Evolutionary conservation across 2,329 filamentous ascomycete genomes (phyloP).

Genomic region (Tolypocladium album): DNA sequence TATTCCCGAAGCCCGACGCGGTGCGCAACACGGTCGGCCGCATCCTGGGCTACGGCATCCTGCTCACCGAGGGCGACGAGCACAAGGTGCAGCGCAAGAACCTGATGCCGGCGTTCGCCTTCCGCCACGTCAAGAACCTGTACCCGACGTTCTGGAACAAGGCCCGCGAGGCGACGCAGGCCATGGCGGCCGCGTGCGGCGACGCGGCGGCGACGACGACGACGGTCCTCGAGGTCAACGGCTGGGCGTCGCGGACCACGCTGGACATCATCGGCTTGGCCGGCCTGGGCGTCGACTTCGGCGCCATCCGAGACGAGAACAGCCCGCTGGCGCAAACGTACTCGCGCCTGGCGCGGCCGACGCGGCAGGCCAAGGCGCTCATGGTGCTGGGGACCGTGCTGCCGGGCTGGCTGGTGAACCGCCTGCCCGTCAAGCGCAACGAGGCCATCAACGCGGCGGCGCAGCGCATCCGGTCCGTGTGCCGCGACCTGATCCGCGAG

Average conservation of each 20-base stretch:
- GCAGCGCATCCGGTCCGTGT: conserved; percentile 51
- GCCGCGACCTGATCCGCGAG: conserved; percentile 55
- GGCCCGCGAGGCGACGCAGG: conserved; percentile 52
- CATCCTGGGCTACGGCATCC: conserved; percentile 58
- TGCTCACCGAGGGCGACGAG: conserved; percentile 83
- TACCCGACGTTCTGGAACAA: conserved; percentile 81
- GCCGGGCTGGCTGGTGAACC: conserved; percentile 47
- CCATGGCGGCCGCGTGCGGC: conserved; percentile 35
- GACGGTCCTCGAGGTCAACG: conserved; percentile 41
- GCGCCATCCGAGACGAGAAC: conserved; percentile 48
- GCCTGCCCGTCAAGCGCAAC: conserved; percentile 62
- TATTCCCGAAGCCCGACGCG: conserved; percentile 52
- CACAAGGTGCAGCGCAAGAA: conserved; percentile 75
- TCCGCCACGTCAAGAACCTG: conserved; percentile 73
- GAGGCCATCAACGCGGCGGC: conserved; percentile 47
- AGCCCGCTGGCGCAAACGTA: conserved; percentile 51
- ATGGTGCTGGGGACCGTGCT: conserved; percentile 51
- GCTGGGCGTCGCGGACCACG: conserved; percentile 57
- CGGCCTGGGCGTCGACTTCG: conserved; percentile 62
- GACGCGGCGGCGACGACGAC: conserved; percentile 13
- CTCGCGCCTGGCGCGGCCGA: conserved; percentile 41
- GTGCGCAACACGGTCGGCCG: conserved; percentile 46
- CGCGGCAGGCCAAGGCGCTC: conserved; percentile 40
- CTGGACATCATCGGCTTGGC: conserved; percentile 68
- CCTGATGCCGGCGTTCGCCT: conserved; percentile 75